Conservation (phyloP, 371 early-diverging fungal genomes). For the Mortierella sp. region DNA sequence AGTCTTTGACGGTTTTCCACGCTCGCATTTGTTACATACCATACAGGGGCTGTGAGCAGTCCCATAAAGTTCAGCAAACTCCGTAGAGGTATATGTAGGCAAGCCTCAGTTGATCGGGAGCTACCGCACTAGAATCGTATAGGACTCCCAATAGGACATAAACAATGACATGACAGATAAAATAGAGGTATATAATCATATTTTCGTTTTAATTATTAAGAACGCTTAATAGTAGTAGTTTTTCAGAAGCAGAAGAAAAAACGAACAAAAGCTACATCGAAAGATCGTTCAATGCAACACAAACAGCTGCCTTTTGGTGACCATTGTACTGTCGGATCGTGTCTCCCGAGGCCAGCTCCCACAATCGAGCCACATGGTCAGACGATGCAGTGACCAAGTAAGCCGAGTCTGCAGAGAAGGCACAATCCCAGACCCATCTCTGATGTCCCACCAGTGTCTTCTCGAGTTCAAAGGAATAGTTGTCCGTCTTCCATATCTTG, state of each 20-base stretch:
- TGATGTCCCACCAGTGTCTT: slow-evolving; percentile 87
- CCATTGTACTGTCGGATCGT: slow-evolving; percentile 91
- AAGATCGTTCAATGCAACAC: slow-evolving; percentile 90
- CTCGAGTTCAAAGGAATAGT: slow-evolving; percentile 73
- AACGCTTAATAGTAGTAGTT: too few relatives aligned
- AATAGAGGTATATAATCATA: too few relatives aligned
- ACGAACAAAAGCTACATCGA: slow-evolving; percentile 56
- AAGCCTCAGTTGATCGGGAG: too few relatives aligned
- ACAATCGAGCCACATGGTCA: slow-evolving; percentile 88
- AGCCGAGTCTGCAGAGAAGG: slow-evolving; percentile 93
- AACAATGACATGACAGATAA: too few relatives aligned
- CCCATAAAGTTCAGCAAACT: too few relatives aligned
- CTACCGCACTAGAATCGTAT: too few relatives aligned
- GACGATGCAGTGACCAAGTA: slow-evolving; percentile 93
- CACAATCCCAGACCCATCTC: slow-evolving; percentile 96
- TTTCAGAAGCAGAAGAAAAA: too few relatives aligned
- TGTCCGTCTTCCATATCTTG: slow-evolving; percentile 76
- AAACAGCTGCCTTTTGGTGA: slow-evolving; percentile 92
- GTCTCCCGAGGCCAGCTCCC: slow-evolving; percentile 88
- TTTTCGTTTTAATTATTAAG: too few relatives aligned
- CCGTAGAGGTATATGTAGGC: too few relatives aligned
- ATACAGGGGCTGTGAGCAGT: background rate
- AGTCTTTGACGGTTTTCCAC: too few relatives aligned
- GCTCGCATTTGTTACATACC: background rate
- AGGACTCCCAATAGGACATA: too few relatives aligned